phyloP scores from a whole-genome alignment of 1,284 basidiomycete genomes.

The Ustilago curta region DNA sequence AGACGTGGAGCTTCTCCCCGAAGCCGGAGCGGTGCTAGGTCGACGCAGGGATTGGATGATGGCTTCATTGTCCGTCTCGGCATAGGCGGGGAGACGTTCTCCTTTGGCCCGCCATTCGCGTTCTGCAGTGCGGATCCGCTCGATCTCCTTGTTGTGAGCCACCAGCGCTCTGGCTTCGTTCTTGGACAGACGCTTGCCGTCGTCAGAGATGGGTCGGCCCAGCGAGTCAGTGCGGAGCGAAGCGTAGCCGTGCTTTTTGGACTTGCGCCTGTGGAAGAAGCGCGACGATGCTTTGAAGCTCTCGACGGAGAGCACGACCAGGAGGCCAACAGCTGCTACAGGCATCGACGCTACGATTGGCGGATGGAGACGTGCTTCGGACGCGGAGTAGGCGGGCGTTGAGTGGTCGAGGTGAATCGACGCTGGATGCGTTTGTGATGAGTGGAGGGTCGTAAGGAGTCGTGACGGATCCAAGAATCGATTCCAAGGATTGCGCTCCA shows the following conservation, averaged over 20 bases:
- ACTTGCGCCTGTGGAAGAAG: conserved; percentile 40
- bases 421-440: not conserved
- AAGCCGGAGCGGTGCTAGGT: conserved; percentile 31
- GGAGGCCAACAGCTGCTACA: conserved; percentile 33
- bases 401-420: not conserved
- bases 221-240: conserved; percentile 43
- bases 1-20: conserved; percentile 13
- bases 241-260: conserved; percentile 48
- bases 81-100: conserved; percentile 38
- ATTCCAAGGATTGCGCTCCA: not conserved
- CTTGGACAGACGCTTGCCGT: conserved; percentile 41
- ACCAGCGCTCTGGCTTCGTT: conserved; percentile 49
- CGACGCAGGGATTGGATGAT: conserved; percentile 38
- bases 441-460: not conserved
- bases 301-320: conserved; percentile 48
- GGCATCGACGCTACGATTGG: conserved; percentile 22
- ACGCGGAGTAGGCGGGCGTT: too few species aligned
- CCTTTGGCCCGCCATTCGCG: conserved; percentile 48
- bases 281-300: conserved; percentile 48
- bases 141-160: conserved; percentile 44
- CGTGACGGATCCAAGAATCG: conserved; percentile 3
- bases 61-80: conserved; percentile 35
- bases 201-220: conserved; percentile 41
- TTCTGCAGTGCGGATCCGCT: conserved; percentile 49
- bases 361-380: not conserved